Base-by-base conservation (phyloP, 2,329 filamentous ascomycete genomes). In the Colletotrichum sp. region DNA sequence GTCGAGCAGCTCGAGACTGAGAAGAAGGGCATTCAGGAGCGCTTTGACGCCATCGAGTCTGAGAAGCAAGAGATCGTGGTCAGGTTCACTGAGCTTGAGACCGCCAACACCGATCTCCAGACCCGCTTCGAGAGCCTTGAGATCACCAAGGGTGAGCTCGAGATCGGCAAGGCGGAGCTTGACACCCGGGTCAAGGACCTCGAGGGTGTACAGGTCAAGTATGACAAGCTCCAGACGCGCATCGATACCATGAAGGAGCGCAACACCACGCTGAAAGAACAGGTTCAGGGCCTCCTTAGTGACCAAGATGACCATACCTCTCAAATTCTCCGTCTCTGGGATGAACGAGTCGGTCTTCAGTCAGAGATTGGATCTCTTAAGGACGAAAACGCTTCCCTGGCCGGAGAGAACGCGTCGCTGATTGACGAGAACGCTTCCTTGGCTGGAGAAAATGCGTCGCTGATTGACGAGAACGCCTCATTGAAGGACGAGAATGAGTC, bases 281-380 rank as follows among this genome's bases (percentile, higher is more conserved):
- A 77, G 32, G 59, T 78, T 39, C 62, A 57, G 8, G 67, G 44
- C 1, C 71, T 78, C 5, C 77, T 78, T 52, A 72, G 66, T 55
- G 77, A 78, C 24, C 75, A 77, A 13, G 77, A 78, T 18, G 77
- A 78, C 18, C 68, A 75, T 30, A 66, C 55, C 10, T 78, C 77
- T 13, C 75, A 72, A 65, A 76, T 78, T 2, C 69, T 76, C 18
- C 68, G 63, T 28, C 70, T 78, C 24, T 36, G 66, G 3, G 76
- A 75, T 21, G 77, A 78, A 28, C 62, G 77, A 18, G 49, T 75
- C 49, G 66, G 44, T 8, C 76, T 78, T 8, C 69, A 59, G 18
- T 71, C 73, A 7, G 73, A 76, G 59, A 76, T 68, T n/a, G 57
- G n/a, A 3, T 73, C 71, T 12, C 75, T 78, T 26, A 77, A 55